Conservation (phyloP, 1,284 basidiomycete species). For the Cutaneotrichosporon spelunceum region DNA sequence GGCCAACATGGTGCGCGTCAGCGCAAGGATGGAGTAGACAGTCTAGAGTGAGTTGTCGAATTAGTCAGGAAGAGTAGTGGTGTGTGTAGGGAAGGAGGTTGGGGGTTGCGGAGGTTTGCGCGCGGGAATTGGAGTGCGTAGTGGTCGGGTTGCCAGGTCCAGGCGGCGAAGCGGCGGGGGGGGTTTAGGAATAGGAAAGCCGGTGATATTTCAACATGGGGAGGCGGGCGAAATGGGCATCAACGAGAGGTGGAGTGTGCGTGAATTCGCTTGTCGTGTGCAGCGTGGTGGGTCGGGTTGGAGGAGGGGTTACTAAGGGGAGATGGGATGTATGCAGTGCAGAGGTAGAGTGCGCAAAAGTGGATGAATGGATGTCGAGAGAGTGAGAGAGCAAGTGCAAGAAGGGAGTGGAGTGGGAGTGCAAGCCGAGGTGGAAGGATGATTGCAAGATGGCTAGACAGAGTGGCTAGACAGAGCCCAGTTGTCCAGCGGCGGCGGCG, state of each 20-base stretch:
- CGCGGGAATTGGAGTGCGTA: background rate
- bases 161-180: background rate
- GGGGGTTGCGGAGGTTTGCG: background rate
- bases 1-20: background rate
- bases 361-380: background rate
- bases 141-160: background rate
- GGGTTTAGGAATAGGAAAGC: background rate
- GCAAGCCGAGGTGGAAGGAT: too few species aligned
- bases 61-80: background rate
- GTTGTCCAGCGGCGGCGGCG: too few species aligned
- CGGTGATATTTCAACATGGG: background rate
- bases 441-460: too few species aligned
- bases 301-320: background rate
- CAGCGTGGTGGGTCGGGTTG: background rate
- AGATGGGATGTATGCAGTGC: background rate
- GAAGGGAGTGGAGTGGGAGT: background rate
- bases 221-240: background rate
- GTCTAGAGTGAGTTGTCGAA: background rate
- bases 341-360: background rate
- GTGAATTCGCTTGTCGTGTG: background rate
- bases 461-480: too few species aligned
- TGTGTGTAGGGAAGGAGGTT: background rate
- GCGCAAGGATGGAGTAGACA: background rate
- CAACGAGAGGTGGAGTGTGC: background rate
- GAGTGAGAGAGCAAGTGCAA: background rate